phyloP scores from a whole-genome alignment of 768 basidiomycete species.

The Tylopilus sp. region DNA sequence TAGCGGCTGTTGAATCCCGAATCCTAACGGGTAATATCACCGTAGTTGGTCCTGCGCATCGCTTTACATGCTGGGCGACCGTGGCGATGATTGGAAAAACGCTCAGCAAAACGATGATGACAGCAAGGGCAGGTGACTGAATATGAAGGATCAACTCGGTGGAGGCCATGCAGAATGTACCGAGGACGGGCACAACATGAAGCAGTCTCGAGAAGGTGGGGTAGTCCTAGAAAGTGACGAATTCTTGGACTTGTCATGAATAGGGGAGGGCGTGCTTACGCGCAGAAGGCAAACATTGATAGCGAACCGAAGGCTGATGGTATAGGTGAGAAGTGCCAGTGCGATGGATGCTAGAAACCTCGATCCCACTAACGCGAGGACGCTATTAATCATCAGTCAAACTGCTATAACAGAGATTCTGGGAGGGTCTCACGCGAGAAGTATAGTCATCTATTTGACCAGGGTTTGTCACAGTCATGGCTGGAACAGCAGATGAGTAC shows the following conservation, averaged over 20 bases:
- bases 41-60: too few species aligned
- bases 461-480: not conserved
- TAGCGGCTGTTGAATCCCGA: not conserved
- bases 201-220: conserved; percentile 9
- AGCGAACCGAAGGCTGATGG: conserved; percentile 21
- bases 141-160: conserved; percentile 6
- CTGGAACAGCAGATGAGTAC: not conserved
- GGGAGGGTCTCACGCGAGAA: conserved; percentile 16
- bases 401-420: not conserved
- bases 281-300: conserved; percentile 5
- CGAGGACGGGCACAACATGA: conserved; percentile 18
- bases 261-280: not conserved
- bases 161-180: conserved; percentile 6
- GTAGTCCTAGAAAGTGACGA: not conserved
- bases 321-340: conserved; percentile 23
- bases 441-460: conserved; percentile 8
- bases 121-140: conserved; percentile 10
- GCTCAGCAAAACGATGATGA: conserved; percentile 7
- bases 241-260: not conserved
- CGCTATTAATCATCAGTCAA: not conserved
- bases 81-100: conserved; percentile 9
- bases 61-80: not conserved
- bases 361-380: conserved; percentile 12
- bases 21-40: not conserved
- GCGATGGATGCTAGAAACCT: conserved; percentile 2